Evolutionary conservation across 192 early-diverging fungal species (phyloP).

Genomic region (Mortierella claussenii): DNA sequence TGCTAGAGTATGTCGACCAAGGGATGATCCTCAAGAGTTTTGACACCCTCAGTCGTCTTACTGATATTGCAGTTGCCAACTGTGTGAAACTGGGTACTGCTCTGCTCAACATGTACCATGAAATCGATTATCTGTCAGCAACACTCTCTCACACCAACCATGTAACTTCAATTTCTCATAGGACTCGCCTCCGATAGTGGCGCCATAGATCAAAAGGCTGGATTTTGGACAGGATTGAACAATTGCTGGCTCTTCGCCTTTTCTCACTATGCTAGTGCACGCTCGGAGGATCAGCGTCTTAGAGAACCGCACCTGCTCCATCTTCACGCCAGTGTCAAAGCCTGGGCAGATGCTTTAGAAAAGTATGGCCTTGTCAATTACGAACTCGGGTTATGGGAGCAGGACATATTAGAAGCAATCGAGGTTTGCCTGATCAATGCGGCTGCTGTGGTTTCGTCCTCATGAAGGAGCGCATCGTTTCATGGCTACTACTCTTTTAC

Average conservation of each 20-base stretch:
- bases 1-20: constrained; percentile 69
- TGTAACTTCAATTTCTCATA: too few species aligned
- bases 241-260: constrained; percentile 82
- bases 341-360: constrained; percentile 77
- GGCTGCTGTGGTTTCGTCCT: background rate
- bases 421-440: constrained; percentile 58
- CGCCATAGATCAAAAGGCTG: constrained; percentile 65
- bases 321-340: constrained; percentile 66
- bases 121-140: too few species aligned
- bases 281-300: constrained; percentile 63
- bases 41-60: constrained; percentile 73
- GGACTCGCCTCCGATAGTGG: constrained; percentile 70
- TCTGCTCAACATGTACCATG: too few species aligned
- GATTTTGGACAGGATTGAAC: constrained; percentile 81
- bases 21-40: constrained; percentile 73
- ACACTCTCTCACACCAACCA: too few species aligned
- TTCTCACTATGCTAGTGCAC: constrained; percentile 61
- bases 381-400: constrained; percentile 85
- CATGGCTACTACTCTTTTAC: too few species aligned
- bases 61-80: constrained; percentile 71
- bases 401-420: constrained; percentile 76
- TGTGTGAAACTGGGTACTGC: constrained; percentile 75
- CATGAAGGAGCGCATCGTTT: too few species aligned
- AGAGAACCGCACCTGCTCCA: constrained; percentile 67
- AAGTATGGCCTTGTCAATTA: constrained; percentile 85